Conservation (phyloP, 139 green algal species). For the Asterochloris sp. region DNA sequence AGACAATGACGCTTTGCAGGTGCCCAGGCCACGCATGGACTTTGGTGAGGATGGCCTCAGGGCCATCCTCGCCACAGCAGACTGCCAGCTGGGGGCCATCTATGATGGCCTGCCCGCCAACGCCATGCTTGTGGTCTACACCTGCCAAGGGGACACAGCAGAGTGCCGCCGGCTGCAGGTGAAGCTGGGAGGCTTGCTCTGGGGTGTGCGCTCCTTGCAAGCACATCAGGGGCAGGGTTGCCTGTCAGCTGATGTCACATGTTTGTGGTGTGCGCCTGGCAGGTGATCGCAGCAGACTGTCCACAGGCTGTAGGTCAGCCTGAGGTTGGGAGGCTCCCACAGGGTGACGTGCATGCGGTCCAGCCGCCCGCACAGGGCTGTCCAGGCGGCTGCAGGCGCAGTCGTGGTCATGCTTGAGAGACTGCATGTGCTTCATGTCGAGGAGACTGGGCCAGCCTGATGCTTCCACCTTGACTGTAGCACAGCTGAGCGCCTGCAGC, state of each 20-base stretch:
- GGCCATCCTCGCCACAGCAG: background rate
- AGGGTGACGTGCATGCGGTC: background rate
- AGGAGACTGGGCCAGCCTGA: background rate
- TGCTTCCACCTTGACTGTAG: background rate
- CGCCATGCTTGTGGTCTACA: slow-evolving; percentile 57
- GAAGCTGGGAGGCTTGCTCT: background rate
- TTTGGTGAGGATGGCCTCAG: no score
- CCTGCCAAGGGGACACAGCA: slow-evolving; percentile 57
- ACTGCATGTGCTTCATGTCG: background rate
- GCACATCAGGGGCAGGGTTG: background rate
- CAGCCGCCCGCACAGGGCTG: background rate
- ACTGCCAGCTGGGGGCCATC: slow-evolving; percentile 39
- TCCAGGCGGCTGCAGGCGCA: background rate
- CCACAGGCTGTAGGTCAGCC: background rate
- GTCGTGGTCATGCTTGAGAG: background rate
- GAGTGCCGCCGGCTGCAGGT: slow-evolving; percentile 31
- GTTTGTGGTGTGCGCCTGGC: background rate
- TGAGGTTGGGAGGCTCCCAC: background rate
- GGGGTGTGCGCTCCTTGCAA: background rate
- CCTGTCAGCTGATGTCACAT: background rate
- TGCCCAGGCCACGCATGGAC: no score
- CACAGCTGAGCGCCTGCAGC: background rate
- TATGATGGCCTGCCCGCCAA: slow-evolving; percentile 40
- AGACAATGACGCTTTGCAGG: no score
- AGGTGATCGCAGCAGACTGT: background rate